Evolutionary conservation across 768 basidiomycete genomes (phyloP).

Genomic region (Suillus hirtellus): DNA sequence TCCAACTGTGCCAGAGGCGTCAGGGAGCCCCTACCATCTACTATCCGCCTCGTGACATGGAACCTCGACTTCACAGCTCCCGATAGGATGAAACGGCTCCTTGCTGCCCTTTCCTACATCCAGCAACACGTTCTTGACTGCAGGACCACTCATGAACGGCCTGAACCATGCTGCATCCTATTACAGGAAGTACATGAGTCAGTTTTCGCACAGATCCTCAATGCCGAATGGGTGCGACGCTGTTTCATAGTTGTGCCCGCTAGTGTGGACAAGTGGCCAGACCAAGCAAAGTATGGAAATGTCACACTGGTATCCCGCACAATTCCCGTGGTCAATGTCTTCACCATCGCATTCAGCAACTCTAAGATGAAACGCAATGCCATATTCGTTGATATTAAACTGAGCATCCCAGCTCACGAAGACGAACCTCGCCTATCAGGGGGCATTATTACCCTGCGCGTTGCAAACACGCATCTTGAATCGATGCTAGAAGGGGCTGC

Average conservation of each 20-base stretch:
- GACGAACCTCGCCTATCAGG: conserved; percentile 33
- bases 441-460: conserved; percentile 48
- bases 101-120: conserved; percentile 53
- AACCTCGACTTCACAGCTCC: conserved; percentile 57
- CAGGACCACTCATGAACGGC: conserved; percentile 41
- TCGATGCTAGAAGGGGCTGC: conserved; percentile 51
- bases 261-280: conserved; percentile 55
- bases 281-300: conserved; percentile 54
- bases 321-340: conserved; percentile 48
- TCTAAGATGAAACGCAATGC: conserved; percentile 56
- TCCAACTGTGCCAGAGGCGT: conserved; percentile 36
- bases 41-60: conserved; percentile 66
- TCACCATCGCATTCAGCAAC: conserved; percentile 52
- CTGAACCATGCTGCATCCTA: conserved; percentile 61
- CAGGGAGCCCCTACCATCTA: conserved; percentile 40
- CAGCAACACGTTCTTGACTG: conserved; percentile 52
- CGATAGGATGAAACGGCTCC: conserved; percentile 44
- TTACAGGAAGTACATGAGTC: conserved; percentile 62
- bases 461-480: conserved; percentile 78
- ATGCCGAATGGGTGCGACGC: conserved; percentile 60
- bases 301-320: conserved; percentile 67
- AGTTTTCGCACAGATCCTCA: conserved; percentile 50
- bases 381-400: conserved; percentile 55
- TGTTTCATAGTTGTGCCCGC: conserved; percentile 62
- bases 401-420: conserved; percentile 38